phyloP scores from a whole-genome alignment of 1,284 basidiomycete species.

The Marasmius sp. region DNA sequence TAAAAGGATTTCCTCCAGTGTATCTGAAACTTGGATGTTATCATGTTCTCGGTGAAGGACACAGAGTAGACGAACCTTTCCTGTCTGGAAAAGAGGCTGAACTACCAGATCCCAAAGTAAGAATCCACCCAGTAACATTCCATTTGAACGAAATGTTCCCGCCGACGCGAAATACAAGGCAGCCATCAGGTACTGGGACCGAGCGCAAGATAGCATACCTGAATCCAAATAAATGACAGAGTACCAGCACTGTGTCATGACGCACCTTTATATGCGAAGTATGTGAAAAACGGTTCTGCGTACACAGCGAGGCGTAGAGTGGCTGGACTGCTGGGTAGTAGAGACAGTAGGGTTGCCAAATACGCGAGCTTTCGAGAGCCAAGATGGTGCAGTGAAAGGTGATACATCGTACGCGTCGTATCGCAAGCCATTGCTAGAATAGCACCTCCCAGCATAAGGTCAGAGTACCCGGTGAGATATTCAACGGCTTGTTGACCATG shows the following conservation, averaged over 20 bases:
- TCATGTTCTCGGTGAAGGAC: constrained; percentile 11
- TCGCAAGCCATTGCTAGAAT: constrained; percentile 45
- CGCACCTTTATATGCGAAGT: constrained; percentile 73
- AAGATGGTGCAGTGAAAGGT: constrained; percentile 55
- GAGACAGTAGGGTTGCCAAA: constrained; percentile 65
- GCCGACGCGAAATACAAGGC: constrained; percentile 67
- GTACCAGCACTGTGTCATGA: constrained; percentile 1
- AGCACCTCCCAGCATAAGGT: constrained; percentile 32
- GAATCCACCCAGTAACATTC: constrained; percentile 74
- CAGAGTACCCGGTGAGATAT: constrained; percentile 4
- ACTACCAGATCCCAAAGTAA: constrained; percentile 69
- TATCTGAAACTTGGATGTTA: constrained; percentile 29
- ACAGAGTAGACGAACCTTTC: constrained; percentile 29
- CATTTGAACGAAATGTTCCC: constrained; percentile 79
- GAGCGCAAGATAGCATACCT: constrained; percentile 66
- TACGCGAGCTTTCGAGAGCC: constrained; percentile 56
- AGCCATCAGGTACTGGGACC: constrained; percentile 50
- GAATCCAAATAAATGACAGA: constrained; percentile 6
- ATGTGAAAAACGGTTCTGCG: constrained; percentile 85
- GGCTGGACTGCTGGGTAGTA: constrained; percentile 81
- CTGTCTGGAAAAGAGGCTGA: constrained; percentile 42
- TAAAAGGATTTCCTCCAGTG: constrained; percentile 27
- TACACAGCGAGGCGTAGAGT: constrained; percentile 74
- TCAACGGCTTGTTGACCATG: constrained; percentile 26
- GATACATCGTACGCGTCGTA: constrained; percentile 60